phyloP scores from a whole-genome alignment of 2,329 filamentous ascomycete species.

The Phoma sp. region DNA sequence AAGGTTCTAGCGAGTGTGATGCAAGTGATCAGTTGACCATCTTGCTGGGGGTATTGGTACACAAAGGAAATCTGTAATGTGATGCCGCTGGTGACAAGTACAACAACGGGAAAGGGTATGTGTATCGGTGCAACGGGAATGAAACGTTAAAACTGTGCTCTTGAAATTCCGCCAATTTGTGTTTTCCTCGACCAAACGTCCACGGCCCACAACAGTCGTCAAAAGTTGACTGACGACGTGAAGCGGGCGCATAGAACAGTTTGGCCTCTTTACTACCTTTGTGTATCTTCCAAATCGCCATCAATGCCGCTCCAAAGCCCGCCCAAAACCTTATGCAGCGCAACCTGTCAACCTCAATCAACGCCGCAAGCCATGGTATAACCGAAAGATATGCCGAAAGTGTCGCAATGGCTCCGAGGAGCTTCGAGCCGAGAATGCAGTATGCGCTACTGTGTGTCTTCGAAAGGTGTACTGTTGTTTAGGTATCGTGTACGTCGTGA shows the following conservation, averaged over 20 bases:
- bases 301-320: conserved; percentile 12
- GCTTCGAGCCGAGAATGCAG: conserved; percentile 13
- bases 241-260: neutral
- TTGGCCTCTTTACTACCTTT: conserved; percentile 1
- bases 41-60: conserved; percentile 14
- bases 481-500: conserved; percentile 18
- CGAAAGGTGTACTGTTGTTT: conserved; percentile 14
- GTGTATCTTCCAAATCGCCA: conserved; percentile 10
- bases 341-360: conserved; percentile 10
- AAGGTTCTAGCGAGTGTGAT: conserved; percentile 20
- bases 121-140: conserved; percentile 10
- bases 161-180: conserved; percentile 11
- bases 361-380: conserved; percentile 19
- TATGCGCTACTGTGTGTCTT: conserved; percentile 11
- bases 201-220: neutral
- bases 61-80: conserved; percentile 19
- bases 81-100: conserved; percentile 11
- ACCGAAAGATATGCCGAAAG: conserved; percentile 12
- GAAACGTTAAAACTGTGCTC: conserved; percentile 15
- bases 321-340: conserved; percentile 9
- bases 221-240: neutral
- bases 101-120: conserved; percentile 8
- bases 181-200: conserved; percentile 1
- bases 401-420: conserved; percentile 16
- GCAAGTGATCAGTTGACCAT: conserved; percentile 7